Evolutionary conservation across 495 filamentous ascomycete genomes (phyloP), one percentile per base, ranked within the genome.

Genomic region (Aeminium ludgeri): DNA sequence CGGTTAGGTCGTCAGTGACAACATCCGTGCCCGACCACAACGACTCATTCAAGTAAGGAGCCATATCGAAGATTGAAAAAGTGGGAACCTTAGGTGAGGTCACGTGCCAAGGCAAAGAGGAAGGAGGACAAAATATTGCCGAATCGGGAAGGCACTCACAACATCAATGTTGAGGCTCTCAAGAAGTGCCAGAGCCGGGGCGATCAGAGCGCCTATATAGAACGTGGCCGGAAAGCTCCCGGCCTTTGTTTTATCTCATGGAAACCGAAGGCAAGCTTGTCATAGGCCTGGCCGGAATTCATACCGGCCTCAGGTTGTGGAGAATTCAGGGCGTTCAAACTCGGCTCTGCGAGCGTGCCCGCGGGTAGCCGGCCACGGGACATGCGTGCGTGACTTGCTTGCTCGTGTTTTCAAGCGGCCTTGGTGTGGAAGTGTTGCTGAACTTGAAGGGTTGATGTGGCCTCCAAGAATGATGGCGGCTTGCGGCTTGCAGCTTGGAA

Each of bases 261-360:
- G n/a, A 29, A 37, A 29, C 3, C n/a, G 6, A 17, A 23, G 12
- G 2, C 2, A 18, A 28, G 10, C 7, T 10, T 40, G 13, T 29
- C 8, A 47, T 36, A 36, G 31, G 44, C 18, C 44, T 47, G 44
- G 44, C 44, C 44, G 44, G 44, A 42, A 46, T 30, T 17, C n/a
- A 30, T 31, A 32, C 36, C 43, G 43, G 40, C 40, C 40, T 35
- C 31, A 10, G 20, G 5, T n/a, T n/a, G 40, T 20, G 34, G 18
- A 38, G 33, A 20, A 34, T 2, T 1, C 20, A 30, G 13, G 10
- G 16, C 12, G n/a, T n/a, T n/a, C n/a, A n/a, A n/a, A n/a, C n/a
- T n/a, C n/a, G n/a, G n/a, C n/a, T n/a, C n/a, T n/a, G n/a, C n/a
- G n/a, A n/a, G n/a, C 25, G 16, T n/a, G 15, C 20, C 17, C 29